phyloP scores from a whole-genome alignment of 306 rosid species.

The Cicer yamashitae region DNA sequence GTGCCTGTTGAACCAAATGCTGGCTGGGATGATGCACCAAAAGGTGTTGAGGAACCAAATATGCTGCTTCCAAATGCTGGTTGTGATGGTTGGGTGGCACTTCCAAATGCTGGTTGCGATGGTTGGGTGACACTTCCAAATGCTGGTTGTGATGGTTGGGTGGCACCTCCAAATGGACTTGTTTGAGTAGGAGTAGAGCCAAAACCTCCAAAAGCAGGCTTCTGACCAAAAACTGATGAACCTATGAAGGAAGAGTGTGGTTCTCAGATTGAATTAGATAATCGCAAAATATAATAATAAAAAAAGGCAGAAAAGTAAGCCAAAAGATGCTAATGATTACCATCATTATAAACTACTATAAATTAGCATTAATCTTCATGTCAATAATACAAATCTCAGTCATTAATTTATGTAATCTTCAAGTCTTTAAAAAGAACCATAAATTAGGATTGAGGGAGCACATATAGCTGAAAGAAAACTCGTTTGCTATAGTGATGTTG shows the following conservation, averaged over 20 bases:
- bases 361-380: background rate
- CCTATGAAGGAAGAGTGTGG: slow-evolving; percentile 50
- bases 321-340: slow-evolving; percentile 25
- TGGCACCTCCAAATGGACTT: slow-evolving; percentile 76
- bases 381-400: background rate
- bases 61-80: slow-evolving; percentile 87
- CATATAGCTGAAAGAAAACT: slow-evolving; percentile 9
- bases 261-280: slow-evolving; percentile 44
- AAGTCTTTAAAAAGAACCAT: background rate
- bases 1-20: slow-evolving; percentile 59
- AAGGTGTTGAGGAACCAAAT: slow-evolving; percentile 85
- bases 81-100: slow-evolving; percentile 71
- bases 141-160: slow-evolving; percentile 82
- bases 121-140: slow-evolving; percentile 75
- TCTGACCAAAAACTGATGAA: slow-evolving; percentile 83
- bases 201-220: slow-evolving; percentile 84
- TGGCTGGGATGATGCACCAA: slow-evolving; percentile 71
- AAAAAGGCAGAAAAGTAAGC: background rate
- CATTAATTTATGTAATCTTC: slow-evolving; percentile 12
- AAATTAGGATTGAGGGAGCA: slow-evolving; percentile 11
- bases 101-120: slow-evolving; percentile 86
- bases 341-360: slow-evolving; percentile 12
- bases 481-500: slow-evolving; percentile 21
- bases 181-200: slow-evolving; percentile 76
- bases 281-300: background rate